A percentile compares a stretch with the other conserved stretches of the same genome.
These are phyloP conservation scores for Borovskyia barvae DNA, from an alignment of 208 protist genomes.

Conservation along the genomic window DNA sequence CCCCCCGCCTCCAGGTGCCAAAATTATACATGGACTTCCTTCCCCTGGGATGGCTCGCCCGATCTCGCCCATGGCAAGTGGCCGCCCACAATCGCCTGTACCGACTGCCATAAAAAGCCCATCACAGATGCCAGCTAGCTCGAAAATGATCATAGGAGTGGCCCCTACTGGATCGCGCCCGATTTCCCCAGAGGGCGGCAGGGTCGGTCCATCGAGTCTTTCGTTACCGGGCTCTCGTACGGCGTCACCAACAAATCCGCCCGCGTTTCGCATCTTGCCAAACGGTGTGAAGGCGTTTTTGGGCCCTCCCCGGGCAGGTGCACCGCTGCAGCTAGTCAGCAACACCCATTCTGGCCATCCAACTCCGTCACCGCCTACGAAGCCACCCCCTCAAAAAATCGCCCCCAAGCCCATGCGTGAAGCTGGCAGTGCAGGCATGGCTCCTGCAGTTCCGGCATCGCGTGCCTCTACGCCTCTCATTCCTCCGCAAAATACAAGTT, in stretches of 20 bases:
- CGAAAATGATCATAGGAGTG: slow-evolving; percentile 41
- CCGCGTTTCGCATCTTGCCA: slow-evolving; percentile 23
- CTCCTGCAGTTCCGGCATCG: neutral
- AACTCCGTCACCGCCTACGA: slow-evolving; percentile 14
- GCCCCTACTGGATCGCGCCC: slow-evolving; percentile 41
- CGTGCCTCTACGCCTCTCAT: slow-evolving; percentile 19
- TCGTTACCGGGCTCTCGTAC: slow-evolving; percentile 16
- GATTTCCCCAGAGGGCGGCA: slow-evolving; percentile 12
- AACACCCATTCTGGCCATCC: slow-evolving; percentile 9
- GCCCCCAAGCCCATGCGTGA: slow-evolving; percentile 24
- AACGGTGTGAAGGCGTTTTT: slow-evolving; percentile 58
- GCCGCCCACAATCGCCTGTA: neutral
- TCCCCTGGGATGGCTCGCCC: slow-evolving; percentile 16
- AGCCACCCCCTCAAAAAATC: slow-evolving; percentile 25
- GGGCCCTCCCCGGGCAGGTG: slow-evolving; percentile 38
- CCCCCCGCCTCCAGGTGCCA: slow-evolving; percentile 37
- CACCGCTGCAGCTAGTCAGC: slow-evolving; percentile 7
- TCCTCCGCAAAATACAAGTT: slow-evolving; percentile 14
- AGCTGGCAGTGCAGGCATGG: neutral
- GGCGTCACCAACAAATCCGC: slow-evolving; percentile 25
- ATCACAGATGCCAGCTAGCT: slow-evolving; percentile 27
- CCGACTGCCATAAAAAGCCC: neutral
- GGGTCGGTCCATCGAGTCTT: neutral
- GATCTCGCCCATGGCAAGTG: neutral
- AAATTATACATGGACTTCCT: slow-evolving; percentile 16